Evolutionary conservation across 306 rosid genomes (phyloP), one percentile per base, ranked within the genome.

Genomic region (Trifolium pratense): DNA sequence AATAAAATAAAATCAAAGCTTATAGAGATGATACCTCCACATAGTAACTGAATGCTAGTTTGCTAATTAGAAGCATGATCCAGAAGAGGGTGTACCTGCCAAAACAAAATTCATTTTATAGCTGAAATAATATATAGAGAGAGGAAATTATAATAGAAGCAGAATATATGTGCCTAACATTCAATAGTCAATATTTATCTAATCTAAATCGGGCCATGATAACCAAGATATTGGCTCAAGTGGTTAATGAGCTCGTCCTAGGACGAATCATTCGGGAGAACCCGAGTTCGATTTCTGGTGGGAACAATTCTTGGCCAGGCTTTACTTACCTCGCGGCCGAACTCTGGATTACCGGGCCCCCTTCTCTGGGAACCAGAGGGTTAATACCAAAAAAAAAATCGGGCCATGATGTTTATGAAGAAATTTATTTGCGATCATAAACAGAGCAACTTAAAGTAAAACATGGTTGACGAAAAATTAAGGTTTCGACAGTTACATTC

Each of bases 41-140:
- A 77, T 86, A 95, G 88, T 87, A 95, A 92, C 97, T 95, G 88
- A 95, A 95, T 34, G 95, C 95, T 9, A 95, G 80, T 89, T 95
- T 95, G 90, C 97, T 89, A 76, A 95, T 87, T 52, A 95, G 83
- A 71, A 95, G 89, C 89, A 91, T 78, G 79, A 88, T 84, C 99
- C 99, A 95, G 67, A 95, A 95, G 69, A 95, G 75, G 10, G 99
- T 87, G 84, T 95, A 95, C 82, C 99, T 94, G 87, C 49, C 75
- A 84, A 65, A 85, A 63, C 66, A 73, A 56, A 76, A 65, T 53
- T 23, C 5, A 79, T 32, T 9, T 69, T 31, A 15, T 55, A 75
- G 75, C 57, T 1, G 25, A 40, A 75, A 40, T 66, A 40, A 75
- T 40, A 72, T 34, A 48, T 4, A 48, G 65, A 60, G 65, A 60